These are phyloP conservation scores for Lipomyces spencermartinsiae DNA, from an alignment of 805 yeast genomes.

Conservation along the genomic window DNA sequence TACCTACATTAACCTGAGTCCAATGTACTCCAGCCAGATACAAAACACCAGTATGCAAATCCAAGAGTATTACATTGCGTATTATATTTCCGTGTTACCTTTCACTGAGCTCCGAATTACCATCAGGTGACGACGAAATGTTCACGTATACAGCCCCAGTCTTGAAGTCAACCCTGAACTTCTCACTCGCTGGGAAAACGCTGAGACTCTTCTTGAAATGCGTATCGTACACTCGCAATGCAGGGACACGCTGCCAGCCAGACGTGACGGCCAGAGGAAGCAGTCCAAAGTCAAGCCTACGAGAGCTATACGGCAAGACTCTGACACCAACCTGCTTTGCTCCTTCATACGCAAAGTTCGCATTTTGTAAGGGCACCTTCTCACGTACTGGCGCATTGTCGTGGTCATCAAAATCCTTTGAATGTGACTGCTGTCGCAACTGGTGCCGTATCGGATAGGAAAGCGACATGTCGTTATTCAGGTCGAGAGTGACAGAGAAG, in stretches of 20 bases:
- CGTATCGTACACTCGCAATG: conserved; percentile 68
- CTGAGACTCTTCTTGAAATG: conserved; percentile 70
- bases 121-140: conserved; percentile 17
- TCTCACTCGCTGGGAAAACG: conserved; percentile 52
- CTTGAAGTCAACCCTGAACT: conserved; percentile 36
- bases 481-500: conserved; percentile 58
- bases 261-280: conserved; percentile 42
- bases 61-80: background rate
- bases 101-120: background rate
- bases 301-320: conserved; percentile 67
- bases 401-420: conserved; percentile 12
- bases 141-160: conserved; percentile 34
- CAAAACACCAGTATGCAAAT: background rate
- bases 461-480: conserved; percentile 45
- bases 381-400: background rate
- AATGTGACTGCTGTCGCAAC: conserved; percentile 30
- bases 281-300: conserved; percentile 43
- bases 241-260: conserved; percentile 56
- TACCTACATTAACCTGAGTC: background rate
- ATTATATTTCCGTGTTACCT: no score
- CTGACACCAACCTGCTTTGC: conserved; percentile 49
- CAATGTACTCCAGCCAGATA: background rate
- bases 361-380: conserved; percentile 17
- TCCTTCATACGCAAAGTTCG: conserved; percentile 50
- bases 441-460: conserved; percentile 35